A percentile compares a stretch with the other conserved stretches of the same genome.
phyloP scores from a whole-genome alignment of 805 yeast genomes.

The Candida broadrunensis region DNA sequence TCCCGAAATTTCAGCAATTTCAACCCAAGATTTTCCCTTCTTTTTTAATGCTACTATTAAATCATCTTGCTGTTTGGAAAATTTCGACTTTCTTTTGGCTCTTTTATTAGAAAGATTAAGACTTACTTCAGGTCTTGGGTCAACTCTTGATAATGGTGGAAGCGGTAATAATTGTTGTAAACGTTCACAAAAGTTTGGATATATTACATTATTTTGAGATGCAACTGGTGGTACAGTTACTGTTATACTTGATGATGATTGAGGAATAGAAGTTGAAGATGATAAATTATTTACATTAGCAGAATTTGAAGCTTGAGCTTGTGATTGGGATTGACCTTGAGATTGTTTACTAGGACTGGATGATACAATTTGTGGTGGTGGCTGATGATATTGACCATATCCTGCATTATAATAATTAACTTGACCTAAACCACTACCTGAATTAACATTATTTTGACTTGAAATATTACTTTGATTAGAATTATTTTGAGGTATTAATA shows the following conservation, averaged over 20 bases:
- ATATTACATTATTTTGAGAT: constrained; percentile 10
- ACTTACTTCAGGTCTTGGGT: constrained; percentile 41
- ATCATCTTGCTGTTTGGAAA: constrained; percentile 64
- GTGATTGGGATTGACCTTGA: neutral
- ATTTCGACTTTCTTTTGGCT: constrained; percentile 63
- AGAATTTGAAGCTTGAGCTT: constrained; percentile 1
- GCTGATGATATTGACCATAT: constrained; percentile 2
- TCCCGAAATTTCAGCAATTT: constrained; percentile 62
- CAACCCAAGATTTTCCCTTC: constrained; percentile 68
- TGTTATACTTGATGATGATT: constrained; percentile 2
- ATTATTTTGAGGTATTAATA: constrained; percentile 15
- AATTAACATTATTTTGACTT: constrained; percentile 3
- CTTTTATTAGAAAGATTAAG: constrained; percentile 45
- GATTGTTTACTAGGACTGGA: constrained; percentile 4
- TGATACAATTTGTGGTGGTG: constrained; percentile 1
- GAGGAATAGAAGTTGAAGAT: neutral
- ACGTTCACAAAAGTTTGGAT: constrained; percentile 21
- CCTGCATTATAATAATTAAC: constrained; percentile 3
- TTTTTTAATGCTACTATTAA: constrained; percentile 59
- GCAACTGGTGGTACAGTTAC: constrained; percentile 6
- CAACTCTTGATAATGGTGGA: constrained; percentile 47
- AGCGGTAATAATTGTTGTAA: constrained; percentile 35
- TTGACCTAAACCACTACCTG: neutral
- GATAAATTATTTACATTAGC: neutral
- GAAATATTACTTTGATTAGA: neutral